Base-by-base conservation (phyloP, 371 early-diverging fungal species). In the Mortierella sp. region DNA sequence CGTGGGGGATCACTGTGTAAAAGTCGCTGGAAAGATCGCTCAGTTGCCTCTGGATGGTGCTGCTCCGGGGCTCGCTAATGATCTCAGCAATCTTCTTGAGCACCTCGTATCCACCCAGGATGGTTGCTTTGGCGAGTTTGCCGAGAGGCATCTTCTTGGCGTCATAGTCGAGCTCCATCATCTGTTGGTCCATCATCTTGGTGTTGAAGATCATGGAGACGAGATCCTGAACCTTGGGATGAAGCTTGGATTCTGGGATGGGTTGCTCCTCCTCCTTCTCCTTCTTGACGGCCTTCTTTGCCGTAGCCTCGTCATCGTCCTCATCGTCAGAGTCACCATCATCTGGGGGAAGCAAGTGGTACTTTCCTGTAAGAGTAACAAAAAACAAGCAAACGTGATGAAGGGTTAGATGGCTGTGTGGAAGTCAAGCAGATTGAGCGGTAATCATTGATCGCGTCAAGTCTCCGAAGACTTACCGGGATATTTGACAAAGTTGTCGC, bases 71-170 rank as follows among this genome's bases (percentile, higher is more conserved):
- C 16, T 31, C 54, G 48, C 81, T 31, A 16, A 92, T 47, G 48
- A 82, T 91, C n/a, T 86, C 89, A 31, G 89, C 79, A 70, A 92
- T 88, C 73, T 79, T 34, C 80, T 91, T 89, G 57, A 94, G 88
- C 34, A 89, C 88, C 24, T 84, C 71, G 80, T 91, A 92, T 13
- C 91, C 94, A 72, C 89, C 77, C 38, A 88, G 84, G 44, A 94
- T 91, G 10, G 89, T 90, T 1, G 75, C 72, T 78, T 92, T 94
- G 26, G 89, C 89, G 26, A 93, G 88, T 74, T 94, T 92, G 19
- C 94, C 94, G 11, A 94, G 86, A 2, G 94, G 94, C 90, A 93
- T 90, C 81, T 93, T 93, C 42, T 90, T 89, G 44, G 90, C 77
- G 75, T 92, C 92, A 77, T 90, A 92, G 80, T 78, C 87, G 72